These are phyloP conservation scores for Fusarium mundagurra DNA, from an alignment of 2,329 filamentous ascomycete genomes.

Conservation along the genomic window DNA sequence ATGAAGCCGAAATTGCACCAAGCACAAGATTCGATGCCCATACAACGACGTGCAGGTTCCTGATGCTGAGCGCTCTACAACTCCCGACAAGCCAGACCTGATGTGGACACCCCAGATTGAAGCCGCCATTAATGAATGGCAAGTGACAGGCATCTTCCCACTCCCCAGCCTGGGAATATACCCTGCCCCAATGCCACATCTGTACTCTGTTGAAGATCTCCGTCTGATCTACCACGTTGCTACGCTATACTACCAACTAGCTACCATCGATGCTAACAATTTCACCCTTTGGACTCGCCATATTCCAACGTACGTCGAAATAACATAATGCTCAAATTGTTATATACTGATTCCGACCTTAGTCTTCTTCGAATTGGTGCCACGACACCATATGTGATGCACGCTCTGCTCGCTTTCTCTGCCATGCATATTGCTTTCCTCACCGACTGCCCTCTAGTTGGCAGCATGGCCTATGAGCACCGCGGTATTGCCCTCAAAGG, in stretches of 20 bases:
- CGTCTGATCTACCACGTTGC: slow-evolving; percentile 92
- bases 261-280: slow-evolving; percentile 78
- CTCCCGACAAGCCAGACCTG: slow-evolving; percentile 73
- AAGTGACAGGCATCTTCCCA: slow-evolving; percentile 83
- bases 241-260: slow-evolving; percentile 84
- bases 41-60: slow-evolving; percentile 86
- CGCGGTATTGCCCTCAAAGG: slow-evolving; percentile 87
- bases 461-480: slow-evolving; percentile 90
- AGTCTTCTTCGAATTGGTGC: slow-evolving; percentile 77
- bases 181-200: slow-evolving; percentile 76
- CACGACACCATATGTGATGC: slow-evolving; percentile 89
- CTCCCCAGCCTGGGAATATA: slow-evolving; percentile 84
- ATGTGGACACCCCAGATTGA: slow-evolving; percentile 90
- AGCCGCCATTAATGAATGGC: slow-evolving; percentile 83
- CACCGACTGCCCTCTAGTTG: slow-evolving; percentile 84
- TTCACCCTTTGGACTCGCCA: slow-evolving; percentile 94
- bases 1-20: slow-evolving; percentile 92
- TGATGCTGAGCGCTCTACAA: slow-evolving; percentile 69
- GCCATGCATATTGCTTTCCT: slow-evolving; percentile 93
- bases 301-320: slow-evolving; percentile 81
- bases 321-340: neutral
- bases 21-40: slow-evolving; percentile 97
- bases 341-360: slow-evolving; percentile 23
- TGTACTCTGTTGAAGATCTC: slow-evolving; percentile 80
- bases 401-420: slow-evolving; percentile 91